Evolutionary conservation across 805 yeast species (phyloP).

Genomic region (Cyberlindnera xylosilytica): DNA sequence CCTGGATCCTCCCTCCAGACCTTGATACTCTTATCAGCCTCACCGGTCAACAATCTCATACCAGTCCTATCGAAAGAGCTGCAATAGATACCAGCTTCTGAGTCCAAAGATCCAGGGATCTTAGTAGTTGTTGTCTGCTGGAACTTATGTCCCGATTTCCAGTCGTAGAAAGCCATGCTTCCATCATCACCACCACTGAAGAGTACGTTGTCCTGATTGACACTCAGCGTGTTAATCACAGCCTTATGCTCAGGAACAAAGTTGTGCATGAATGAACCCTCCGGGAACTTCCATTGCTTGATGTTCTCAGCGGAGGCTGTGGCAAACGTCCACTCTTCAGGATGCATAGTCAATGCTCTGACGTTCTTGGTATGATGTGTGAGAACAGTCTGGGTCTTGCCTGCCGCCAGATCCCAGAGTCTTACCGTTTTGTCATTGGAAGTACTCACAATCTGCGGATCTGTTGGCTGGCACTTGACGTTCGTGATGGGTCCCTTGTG

Average conservation of each 20-base stretch:
- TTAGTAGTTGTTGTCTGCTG: constrained; percentile 53
- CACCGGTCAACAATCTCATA: constrained; percentile 76
- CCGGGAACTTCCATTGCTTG: constrained; percentile 80
- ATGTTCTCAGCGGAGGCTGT: constrained; percentile 81
- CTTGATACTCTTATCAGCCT: constrained; percentile 83
- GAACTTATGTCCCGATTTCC: constrained; percentile 61
- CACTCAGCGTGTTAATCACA: constrained; percentile 66
- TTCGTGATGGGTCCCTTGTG: constrained; percentile 75
- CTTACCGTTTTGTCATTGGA: constrained; percentile 83
- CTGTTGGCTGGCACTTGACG: constrained; percentile 63
- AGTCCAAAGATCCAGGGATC: constrained; percentile 66
- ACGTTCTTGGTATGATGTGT: constrained; percentile 87
- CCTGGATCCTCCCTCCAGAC: constrained; percentile 55
- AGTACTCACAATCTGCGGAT: constrained; percentile 83
- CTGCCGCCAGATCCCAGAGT: constrained; percentile 88
- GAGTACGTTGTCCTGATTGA: constrained; percentile 58
- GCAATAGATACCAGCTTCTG: constrained; percentile 66
- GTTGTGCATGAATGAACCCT: constrained; percentile 67
- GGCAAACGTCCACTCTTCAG: constrained; percentile 67
- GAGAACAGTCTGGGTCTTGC: constrained; percentile 62
- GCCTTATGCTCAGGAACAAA: constrained; percentile 41
- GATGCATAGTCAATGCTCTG: constrained; percentile 67
- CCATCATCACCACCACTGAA: constrained; percentile 89
- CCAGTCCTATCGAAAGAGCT: constrained; percentile 80
- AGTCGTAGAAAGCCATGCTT: constrained; percentile 70